Base-by-base conservation (phyloP, 1,284 basidiomycete species). In the Cutaneotrichosporon cyanovorans region DNA sequence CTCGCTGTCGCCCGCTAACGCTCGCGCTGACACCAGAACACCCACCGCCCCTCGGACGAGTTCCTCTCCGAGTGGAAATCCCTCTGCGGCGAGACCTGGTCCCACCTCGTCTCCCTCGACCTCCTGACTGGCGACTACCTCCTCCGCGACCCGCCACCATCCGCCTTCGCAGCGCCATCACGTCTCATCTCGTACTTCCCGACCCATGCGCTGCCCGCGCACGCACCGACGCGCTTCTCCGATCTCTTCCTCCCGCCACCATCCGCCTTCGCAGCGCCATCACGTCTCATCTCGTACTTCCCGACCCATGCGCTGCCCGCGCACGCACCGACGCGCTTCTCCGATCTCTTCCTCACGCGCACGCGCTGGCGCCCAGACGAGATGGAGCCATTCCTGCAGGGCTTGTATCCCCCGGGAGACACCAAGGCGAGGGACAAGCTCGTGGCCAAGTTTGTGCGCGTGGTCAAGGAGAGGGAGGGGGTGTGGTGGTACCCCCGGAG, bases 371-470 rank as follows among this genome's bases (percentile, higher is more conserved):
- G 77, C 57, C 78, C 77, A 3, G 80, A 83, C 8, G 87, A 92
- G 20, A 85, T 95, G 57, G 67, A 73, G 12, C 84, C 84, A 0
- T 95, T 91, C 70, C 71, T 95, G 12, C 72, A 76, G 8, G 88
- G 89, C 50, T 80, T 93, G 46, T 82, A 82, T 0, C 74, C 88
- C 10, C 81, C 86, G 20, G 68, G 69, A 3, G 69, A 72, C 62
- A 73, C 74, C n/a, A 92, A 92, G 69, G 87, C 87, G 57, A 75
- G 84, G 37, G 90, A 95, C 61, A 88, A 83, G 67, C 64, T 93
- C 51, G 72, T 93, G 30, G 77, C 87, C 37, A 93, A 89, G 71
- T 87, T 84, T 65, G 85, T 87, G 21, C 75, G 90, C 38, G 79
- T 84, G 4, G 77, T 83, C 32, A 85, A 82, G 47, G 83, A 85